Percentiles rank a stretch among this genome's conserved stretches.
Evolutionary conservation across 176 grass and related monocot genomes (phyloP).

Genomic region (Musa itinerans): DNA sequence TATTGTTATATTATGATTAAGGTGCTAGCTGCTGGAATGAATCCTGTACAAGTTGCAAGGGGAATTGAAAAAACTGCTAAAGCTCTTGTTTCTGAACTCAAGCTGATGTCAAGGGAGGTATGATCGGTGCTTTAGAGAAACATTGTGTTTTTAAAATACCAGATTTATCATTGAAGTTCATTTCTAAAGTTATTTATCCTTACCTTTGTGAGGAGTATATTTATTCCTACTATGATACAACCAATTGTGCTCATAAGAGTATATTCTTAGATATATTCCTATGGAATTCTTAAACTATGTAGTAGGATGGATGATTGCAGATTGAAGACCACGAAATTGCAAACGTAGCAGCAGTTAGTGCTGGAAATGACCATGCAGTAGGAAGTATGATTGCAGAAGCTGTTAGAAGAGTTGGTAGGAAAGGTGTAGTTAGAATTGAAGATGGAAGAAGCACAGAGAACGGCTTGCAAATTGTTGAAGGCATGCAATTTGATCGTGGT

Average conservation of each 20-base stretch:
- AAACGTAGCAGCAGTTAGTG: slow-evolving; percentile 78
- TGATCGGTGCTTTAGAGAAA: not conserved
- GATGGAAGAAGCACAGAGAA: slow-evolving; percentile 66
- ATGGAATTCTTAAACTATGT: not conserved
- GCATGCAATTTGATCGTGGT: slow-evolving; percentile 91
- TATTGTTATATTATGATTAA: slow-evolving; percentile 41
- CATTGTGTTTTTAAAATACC: not conserved
- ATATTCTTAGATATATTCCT: not conserved
- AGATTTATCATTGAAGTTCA: not conserved
- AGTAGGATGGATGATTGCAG: slow-evolving; percentile 14
- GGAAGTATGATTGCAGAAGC: slow-evolving; percentile 74
- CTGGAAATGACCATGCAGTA: slow-evolving; percentile 63
- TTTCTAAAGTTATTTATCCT: not conserved
- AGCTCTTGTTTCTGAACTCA: slow-evolving; percentile 82
- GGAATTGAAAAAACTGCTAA: slow-evolving; percentile 78
- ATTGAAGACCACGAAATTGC: slow-evolving; percentile 77
- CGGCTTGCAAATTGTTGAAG: slow-evolving; percentile 56
- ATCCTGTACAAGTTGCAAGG: slow-evolving; percentile 68
- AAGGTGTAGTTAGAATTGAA: slow-evolving; percentile 78
- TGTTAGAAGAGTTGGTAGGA: slow-evolving; percentile 66
- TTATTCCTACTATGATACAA: not conserved
- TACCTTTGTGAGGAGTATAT: not conserved
- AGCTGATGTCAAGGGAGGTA: slow-evolving; percentile 67
- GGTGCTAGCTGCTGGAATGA: slow-evolving; percentile 93
- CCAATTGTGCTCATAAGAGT: not conserved